Conservation (phyloP, 108 stramenopile species). For the Cyclotella baltica region DNA sequence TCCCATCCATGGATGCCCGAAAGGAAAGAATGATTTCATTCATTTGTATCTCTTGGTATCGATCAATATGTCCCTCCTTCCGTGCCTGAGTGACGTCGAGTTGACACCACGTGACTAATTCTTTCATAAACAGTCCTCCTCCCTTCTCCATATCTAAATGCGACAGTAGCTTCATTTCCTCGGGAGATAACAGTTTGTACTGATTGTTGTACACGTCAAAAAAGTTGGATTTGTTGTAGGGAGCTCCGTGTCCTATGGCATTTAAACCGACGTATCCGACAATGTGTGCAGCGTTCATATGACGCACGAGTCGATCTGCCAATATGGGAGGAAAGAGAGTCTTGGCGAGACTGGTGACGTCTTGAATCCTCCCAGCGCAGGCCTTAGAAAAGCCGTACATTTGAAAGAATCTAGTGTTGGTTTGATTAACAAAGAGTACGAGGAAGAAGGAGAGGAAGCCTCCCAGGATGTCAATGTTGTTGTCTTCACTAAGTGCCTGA, state of each 20-base stretch:
- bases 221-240: conserved; percentile 35
- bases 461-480: conserved; percentile 42
- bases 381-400: conserved; percentile 49
- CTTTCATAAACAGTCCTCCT: conserved; percentile 31
- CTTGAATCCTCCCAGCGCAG: conserved; percentile 52
- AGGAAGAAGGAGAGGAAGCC: conserved; percentile 64
- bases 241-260: background rate
- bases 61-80: conserved; percentile 30
- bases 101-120: conserved; percentile 24
- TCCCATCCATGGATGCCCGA: conserved; percentile 23
- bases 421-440: conserved; percentile 58
- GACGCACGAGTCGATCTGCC: conserved; percentile 47
- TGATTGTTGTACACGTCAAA: conserved; percentile 46
- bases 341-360: conserved; percentile 43
- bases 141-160: conserved; percentile 36
- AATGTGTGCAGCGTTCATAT: conserved; percentile 63
- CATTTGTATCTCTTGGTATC: background rate
- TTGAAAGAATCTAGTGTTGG: conserved; percentile 43
- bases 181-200: conserved; percentile 31
- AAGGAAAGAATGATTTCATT: conserved; percentile 18
- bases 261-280: conserved; percentile 56
- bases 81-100: conserved; percentile 15
- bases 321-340: conserved; percentile 37
- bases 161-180: conserved; percentile 38
- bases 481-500: background rate